phyloP scores from a whole-genome alignment of 2,329 filamentous ascomycete species.

The Hawksworthiomyces lignivorus region DNA sequence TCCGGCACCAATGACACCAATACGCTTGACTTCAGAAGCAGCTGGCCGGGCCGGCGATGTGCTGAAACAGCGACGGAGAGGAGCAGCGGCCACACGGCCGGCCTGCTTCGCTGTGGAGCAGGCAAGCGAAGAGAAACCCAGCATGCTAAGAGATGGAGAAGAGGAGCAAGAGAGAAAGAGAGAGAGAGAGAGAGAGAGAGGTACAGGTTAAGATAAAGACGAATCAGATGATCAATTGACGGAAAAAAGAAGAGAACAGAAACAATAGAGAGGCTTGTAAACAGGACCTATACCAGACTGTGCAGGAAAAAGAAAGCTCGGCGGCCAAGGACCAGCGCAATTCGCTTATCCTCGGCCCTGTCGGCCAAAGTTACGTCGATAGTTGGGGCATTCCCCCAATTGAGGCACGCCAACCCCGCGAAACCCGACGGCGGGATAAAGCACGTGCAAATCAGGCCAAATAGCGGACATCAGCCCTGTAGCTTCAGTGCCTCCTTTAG shows the following conservation, averaged over 20 bases:
- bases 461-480: no score
- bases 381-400: not conserved
- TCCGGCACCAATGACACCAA: conserved; percentile 89
- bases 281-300: no score
- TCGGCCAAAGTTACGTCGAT: not conserved
- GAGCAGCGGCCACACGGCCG: not conserved
- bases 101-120: conserved; percentile 8
- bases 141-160: not conserved
- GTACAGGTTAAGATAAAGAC: no score
- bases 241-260: no score
- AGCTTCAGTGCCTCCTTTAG: no score
- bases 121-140: conserved; percentile 4
- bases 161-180: not conserved
- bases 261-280: no score
- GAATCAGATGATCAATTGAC: no score
- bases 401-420: no score
- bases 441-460: no score
- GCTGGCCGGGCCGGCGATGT: conserved; percentile 47
- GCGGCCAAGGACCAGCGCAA: not conserved
- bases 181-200: no score
- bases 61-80: conserved; percentile 54
- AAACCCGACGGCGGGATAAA: no score
- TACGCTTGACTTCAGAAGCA: conserved; percentile 69
- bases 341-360: conserved; percentile 10
- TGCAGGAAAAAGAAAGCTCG: no score